These are phyloP conservation scores for Corinectria fuckeliana DNA, from an alignment of 2,329 filamentous ascomycete genomes.

Conservation along the genomic window DNA sequence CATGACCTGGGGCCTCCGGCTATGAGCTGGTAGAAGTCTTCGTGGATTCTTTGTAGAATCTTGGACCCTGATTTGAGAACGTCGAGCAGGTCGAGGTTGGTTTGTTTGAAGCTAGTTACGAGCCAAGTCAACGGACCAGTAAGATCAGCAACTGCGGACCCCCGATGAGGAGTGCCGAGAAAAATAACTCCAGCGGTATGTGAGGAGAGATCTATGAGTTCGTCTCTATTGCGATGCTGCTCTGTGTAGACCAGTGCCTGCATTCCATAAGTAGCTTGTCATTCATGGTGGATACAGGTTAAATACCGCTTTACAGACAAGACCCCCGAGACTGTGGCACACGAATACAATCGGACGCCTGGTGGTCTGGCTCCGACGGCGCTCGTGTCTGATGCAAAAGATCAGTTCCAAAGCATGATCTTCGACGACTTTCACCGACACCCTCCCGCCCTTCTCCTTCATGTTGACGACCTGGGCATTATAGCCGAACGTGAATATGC, in stretches of 20 bases:
- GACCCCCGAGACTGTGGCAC: slow-evolving; percentile 4
- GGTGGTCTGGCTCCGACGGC: neutral
- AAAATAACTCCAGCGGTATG: neutral
- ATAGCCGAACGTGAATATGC: slow-evolving; percentile 2
- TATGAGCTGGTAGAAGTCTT: neutral
- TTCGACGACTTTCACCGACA: neutral
- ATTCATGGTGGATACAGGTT: too few relatives aligned
- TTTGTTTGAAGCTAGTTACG: neutral
- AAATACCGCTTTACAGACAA: slow-evolving; percentile 11
- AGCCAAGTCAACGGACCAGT: neutral
- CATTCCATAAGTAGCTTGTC: too few relatives aligned
- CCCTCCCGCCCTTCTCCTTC: neutral
- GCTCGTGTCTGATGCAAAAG: neutral
- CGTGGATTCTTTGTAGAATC: neutral
- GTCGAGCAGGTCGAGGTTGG: neutral
- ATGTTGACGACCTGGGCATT: neutral
- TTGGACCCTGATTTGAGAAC: neutral
- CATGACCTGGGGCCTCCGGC: neutral
- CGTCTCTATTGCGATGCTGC: neutral
- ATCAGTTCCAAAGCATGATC: neutral
- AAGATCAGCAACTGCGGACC: neutral
- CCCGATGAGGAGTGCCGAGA: slow-evolving; percentile 2
- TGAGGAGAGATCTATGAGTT: neutral
- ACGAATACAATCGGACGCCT: slow-evolving; percentile 2
- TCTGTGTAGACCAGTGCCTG: neutral